Percentiles rank a stretch among this genome's conserved stretches.
Evolutionary conservation across 106 monocot genomes (phyloP).

Genomic region (Iris macrosiphon): DNA sequence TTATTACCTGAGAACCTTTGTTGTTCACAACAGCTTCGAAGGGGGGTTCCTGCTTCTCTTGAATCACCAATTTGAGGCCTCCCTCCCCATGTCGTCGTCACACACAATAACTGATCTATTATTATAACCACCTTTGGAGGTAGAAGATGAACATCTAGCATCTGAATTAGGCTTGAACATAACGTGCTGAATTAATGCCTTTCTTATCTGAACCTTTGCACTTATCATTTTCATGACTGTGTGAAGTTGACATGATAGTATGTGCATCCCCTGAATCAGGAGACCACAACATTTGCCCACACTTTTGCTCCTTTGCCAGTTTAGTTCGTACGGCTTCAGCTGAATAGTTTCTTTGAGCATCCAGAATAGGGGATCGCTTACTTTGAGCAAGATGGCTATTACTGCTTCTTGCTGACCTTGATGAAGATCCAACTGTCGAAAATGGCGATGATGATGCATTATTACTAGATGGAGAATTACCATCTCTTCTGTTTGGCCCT

Average conservation of each 20-base stretch:
- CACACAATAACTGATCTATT: not conserved
- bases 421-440: conserved; percentile 8
- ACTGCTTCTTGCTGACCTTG: conserved; percentile 11
- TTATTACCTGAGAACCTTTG: not conserved
- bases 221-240: not conserved
- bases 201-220: conserved; percentile 2
- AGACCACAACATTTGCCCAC: not conserved
- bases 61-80: not conserved
- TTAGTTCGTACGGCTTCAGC: conserved; percentile 1
- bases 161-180: not conserved
- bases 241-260: not conserved
- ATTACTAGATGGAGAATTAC: conserved; percentile 13
- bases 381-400: conserved; percentile 8
- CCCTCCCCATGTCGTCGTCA: not conserved
- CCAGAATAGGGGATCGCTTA: conserved; percentile 9
- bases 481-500: not conserved
- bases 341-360: not conserved
- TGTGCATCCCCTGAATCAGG: conserved; percentile 7
- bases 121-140: not conserved
- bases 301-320: conserved; percentile 1
- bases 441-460: conserved; percentile 9
- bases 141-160: not conserved
- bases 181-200: not conserved
- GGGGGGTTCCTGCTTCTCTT: not conserved
- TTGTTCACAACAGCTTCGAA: conserved; percentile 4